Evolutionary conservation across 257 asterid species (phyloP).

Genomic region (Primulina eburnea): DNA sequence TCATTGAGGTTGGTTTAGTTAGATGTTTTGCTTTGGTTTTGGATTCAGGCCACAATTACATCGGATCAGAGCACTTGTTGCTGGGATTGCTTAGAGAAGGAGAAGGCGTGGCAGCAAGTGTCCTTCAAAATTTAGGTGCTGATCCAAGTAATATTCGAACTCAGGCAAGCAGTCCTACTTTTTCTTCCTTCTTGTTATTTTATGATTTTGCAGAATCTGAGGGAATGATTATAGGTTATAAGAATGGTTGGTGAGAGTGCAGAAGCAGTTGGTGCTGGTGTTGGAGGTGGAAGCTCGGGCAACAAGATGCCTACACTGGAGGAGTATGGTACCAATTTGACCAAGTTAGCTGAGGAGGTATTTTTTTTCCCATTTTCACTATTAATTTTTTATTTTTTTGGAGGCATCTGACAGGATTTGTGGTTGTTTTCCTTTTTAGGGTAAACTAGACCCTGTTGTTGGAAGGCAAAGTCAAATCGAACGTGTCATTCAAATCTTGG

Average conservation of each 20-base stretch:
- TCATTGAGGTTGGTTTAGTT: not conserved
- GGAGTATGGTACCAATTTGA: slow-evolving; percentile 38
- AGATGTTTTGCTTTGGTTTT: slow-evolving; percentile 19
- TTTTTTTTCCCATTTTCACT: not conserved
- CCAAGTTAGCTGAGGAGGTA: slow-evolving; percentile 43
- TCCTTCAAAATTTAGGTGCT: slow-evolving; percentile 56
- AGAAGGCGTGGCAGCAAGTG: slow-evolving; percentile 65
- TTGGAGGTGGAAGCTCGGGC: slow-evolving; percentile 39
- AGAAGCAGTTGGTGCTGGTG: slow-evolving; percentile 41
- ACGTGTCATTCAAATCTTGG: slow-evolving; percentile 25
- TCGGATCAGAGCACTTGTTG: slow-evolving; percentile 59
- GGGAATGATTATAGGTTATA: slow-evolving; percentile 23
- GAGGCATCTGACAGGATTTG: not conserved
- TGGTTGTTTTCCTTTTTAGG: slow-evolving; percentile 6
- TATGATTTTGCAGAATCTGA: too few relatives aligned
- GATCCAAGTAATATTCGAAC: slow-evolving; percentile 59
- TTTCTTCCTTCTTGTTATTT: not conserved
- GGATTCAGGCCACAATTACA: slow-evolving; percentile 50
- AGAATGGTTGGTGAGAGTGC: slow-evolving; percentile 41
- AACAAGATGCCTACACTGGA: slow-evolving; percentile 39
- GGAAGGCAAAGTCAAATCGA: slow-evolving; percentile 25
- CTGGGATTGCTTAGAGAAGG: slow-evolving; percentile 62
- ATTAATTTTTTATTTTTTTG: too few relatives aligned
- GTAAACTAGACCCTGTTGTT: slow-evolving; percentile 28
- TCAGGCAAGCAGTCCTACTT: slow-evolving; percentile 33